phyloP scores from a whole-genome alignment of 2,329 filamentous ascomycete genomes.

The Neonectria punicea region DNA sequence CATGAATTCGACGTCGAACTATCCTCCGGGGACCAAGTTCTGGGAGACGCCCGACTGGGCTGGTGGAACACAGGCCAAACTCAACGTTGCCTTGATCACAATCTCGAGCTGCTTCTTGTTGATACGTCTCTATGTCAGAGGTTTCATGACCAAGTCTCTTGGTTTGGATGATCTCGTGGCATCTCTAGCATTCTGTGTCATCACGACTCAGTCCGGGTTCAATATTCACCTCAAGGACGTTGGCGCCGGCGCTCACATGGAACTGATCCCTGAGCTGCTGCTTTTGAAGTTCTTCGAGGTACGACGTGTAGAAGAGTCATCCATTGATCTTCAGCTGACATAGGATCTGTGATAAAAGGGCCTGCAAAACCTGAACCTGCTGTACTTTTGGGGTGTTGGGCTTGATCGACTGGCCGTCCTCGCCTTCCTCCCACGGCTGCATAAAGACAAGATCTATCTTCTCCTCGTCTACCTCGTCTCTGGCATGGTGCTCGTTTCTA shows the following conservation, averaged over 20 bases:
- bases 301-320: not conserved
- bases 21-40: slow-evolving; percentile 15
- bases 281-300: slow-evolving; percentile 17
- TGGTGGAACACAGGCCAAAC: slow-evolving; percentile 12
- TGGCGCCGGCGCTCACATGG: slow-evolving; percentile 13
- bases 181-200: slow-evolving; percentile 10
- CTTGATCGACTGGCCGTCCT: slow-evolving; percentile 18
- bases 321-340: slow-evolving; percentile 1
- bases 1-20: slow-evolving; percentile 9
- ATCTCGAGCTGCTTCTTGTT: slow-evolving; percentile 8
- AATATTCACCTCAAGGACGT: slow-evolving; percentile 15
- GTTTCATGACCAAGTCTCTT: slow-evolving; percentile 18
- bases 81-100: slow-evolving; percentile 15
- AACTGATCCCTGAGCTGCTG: not conserved
- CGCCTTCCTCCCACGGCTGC: slow-evolving; percentile 15
- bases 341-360: slow-evolving; percentile 1
- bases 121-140: slow-evolving; percentile 12
- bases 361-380: slow-evolving; percentile 12
- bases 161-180: slow-evolving; percentile 15
- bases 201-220: slow-evolving; percentile 14
- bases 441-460: slow-evolving; percentile 14
- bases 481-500: slow-evolving; percentile 12
- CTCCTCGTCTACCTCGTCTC: slow-evolving; percentile 5
- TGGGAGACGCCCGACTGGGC: slow-evolving; percentile 20
- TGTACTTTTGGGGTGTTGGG: slow-evolving; percentile 17